phyloP scores from a whole-genome alignment of 2,329 filamentous ascomycete genomes.

The Verruconis gallopava region DNA sequence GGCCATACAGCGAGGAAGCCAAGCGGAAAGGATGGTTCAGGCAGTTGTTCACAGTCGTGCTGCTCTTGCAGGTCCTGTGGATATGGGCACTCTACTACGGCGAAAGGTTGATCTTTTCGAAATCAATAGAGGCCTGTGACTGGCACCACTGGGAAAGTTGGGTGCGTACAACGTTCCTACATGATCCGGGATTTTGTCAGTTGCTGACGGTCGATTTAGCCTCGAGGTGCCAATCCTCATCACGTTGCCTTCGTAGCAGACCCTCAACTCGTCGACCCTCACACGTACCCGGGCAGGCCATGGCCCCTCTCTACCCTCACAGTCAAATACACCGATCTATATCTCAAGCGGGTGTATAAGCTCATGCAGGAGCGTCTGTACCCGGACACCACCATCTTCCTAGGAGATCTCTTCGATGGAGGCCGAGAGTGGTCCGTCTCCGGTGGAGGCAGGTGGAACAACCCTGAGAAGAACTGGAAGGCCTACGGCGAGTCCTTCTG shows the following conservation, averaged over 20 bases:
- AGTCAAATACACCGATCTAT: constrained; percentile 71
- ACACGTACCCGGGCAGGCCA: constrained; percentile 80
- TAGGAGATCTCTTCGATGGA: constrained; percentile 91
- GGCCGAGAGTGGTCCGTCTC: constrained; percentile 85
- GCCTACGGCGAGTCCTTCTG: constrained; percentile 74
- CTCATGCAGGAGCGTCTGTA: constrained; percentile 60
- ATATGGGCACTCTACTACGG: constrained; percentile 68
- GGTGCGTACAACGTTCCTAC: constrained; percentile 40
- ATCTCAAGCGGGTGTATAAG: constrained; percentile 71
- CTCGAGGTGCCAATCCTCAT: constrained; percentile 64
- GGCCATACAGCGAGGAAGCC: neutral
- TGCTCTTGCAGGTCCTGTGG: constrained; percentile 45
- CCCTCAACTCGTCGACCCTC: constrained; percentile 82
- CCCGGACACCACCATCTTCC: constrained; percentile 82
- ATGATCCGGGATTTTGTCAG: no score
- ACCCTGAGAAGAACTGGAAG: constrained; percentile 54
- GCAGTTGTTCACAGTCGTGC: neutral
- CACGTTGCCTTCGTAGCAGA: constrained; percentile 76
- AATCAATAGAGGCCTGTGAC: constrained; percentile 55
- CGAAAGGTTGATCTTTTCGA: constrained; percentile 65
- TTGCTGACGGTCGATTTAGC: no score
- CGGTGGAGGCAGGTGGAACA: constrained; percentile 30
- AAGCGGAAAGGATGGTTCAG: neutral
- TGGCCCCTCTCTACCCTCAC: constrained; percentile 58
- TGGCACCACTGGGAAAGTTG: constrained; percentile 90